Evolutionary conservation across 768 basidiomycete genomes (phyloP).

Genomic region (Dioszegia aurantiaca): DNA sequence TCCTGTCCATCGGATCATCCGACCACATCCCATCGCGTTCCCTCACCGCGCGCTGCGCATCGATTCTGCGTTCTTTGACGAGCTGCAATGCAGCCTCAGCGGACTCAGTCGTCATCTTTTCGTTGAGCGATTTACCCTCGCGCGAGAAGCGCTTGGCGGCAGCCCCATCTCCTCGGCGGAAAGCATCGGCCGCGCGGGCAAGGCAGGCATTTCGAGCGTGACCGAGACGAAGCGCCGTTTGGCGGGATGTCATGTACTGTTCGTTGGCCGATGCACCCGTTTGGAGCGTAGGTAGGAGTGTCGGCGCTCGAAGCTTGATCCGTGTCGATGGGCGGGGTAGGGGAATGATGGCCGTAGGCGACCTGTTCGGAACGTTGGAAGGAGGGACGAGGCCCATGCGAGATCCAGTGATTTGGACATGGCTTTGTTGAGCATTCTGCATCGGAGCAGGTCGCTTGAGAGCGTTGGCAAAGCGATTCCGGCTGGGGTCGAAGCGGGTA

Average conservation of each 20-base stretch:
- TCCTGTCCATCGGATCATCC: conserved; percentile 78
- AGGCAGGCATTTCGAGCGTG: conserved; percentile 91
- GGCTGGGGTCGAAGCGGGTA: conserved; percentile 69
- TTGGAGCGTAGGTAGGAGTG: conserved; percentile 78
- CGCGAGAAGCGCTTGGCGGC: conserved; percentile 90
- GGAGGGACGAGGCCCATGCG: conserved; percentile 18
- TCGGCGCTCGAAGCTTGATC: conserved; percentile 75
- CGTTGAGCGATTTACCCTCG: conserved; percentile 90
- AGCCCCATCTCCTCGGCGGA: conserved; percentile 91
- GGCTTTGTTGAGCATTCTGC: conserved; percentile 27
- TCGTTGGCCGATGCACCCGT: conserved; percentile 77
- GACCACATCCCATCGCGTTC: conserved; percentile 60
- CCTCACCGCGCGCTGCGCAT: conserved; percentile 73
- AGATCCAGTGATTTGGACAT: conserved; percentile 27
- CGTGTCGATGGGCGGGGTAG: conserved; percentile 67
- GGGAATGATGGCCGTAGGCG: conserved; percentile 16
- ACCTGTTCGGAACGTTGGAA: conserved; percentile 2
- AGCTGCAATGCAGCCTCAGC: conserved; percentile 76
- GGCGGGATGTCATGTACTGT: conserved; percentile 84
- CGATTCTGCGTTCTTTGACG: conserved; percentile 73
- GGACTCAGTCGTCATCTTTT: conserved; percentile 84
- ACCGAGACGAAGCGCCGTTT: conserved; percentile 84
- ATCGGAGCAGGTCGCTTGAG: conserved; percentile 65
- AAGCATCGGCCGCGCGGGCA: conserved; percentile 91
- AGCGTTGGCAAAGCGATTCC: conserved; percentile 85